Base-by-base conservation (phyloP, 768 basidiomycete genomes). In the Panellus pusillus region DNA sequence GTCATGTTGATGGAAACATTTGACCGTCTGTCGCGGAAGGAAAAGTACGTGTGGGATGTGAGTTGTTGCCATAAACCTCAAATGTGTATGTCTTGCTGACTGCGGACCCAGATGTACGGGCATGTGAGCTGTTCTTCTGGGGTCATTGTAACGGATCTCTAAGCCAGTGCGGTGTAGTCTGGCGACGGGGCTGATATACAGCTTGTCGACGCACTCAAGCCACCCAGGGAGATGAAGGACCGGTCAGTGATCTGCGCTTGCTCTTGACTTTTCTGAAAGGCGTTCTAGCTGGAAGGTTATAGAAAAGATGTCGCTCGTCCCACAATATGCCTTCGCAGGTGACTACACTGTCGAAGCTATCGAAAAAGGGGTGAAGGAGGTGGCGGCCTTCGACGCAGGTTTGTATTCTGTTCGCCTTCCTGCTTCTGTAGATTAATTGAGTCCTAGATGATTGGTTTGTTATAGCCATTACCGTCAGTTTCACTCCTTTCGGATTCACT, bases 11-110 rank as follows among this genome's bases (percentile, higher is more conserved):
- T 87, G 84, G 86, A 87, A 63, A 84, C 82, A 3, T 86, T 87
- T 60, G 78, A 81, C 42, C 77, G 78, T 5, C 69, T 87, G 14
- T 79, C 81, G 8, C 66, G 81, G 44, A 84, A 85, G 65, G 83
- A 86, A 56, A 87, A 87, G 66, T 87, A 84, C 63, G 79, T 80
- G n/a, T 87, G 86, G 86, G 86, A 87, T 76, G 85, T 86, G 60
- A 69, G 83, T 76, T 1, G 3, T 35, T 1, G 3, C 8, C 32
- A 9, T 9, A 35, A 8, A 11, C 17, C 43, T 11, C 20, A 5
- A 9, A 5, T 31, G 8, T 18, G 9, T 24, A n/a, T 48, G 29
- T 39, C 19, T 41, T 38, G 7, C 44, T 20, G n/a, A 18, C 42
- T 52, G 24, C 52, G 37, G 9, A 28, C 52, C 52, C 57, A 86